Evolutionary conservation across 1,139 yeast species (phyloP).

Genomic region (Chernovozyma sophiae-reginae): DNA sequence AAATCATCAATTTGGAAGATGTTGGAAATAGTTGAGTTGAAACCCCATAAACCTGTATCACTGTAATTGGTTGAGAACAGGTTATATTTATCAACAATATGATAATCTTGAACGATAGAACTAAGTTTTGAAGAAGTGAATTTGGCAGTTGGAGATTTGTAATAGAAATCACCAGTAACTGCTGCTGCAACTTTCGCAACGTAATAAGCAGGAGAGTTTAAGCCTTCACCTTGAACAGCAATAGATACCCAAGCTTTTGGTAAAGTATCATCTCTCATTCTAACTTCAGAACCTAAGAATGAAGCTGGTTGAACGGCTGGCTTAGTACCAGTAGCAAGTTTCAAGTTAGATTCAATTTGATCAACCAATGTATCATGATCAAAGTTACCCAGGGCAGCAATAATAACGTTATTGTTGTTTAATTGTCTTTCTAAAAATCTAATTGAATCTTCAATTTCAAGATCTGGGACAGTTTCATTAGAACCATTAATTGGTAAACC

Average conservation of each 20-base stretch:
- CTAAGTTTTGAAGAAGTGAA: slow-evolving; percentile 86
- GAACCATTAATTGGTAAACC: slow-evolving; percentile 76
- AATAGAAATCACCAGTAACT: slow-evolving; percentile 59
- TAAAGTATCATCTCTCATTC: slow-evolving; percentile 83
- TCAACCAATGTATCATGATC: slow-evolving; percentile 66
- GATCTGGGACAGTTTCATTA: slow-evolving; percentile 52
- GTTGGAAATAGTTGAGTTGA: slow-evolving; percentile 61
- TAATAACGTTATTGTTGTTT: slow-evolving; percentile 59
- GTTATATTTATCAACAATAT: slow-evolving; percentile 63
- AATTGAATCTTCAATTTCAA: slow-evolving; percentile 55
- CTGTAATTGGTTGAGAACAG: slow-evolving; percentile 72
- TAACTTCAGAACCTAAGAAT: slow-evolving; percentile 80
- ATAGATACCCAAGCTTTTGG: slow-evolving; percentile 75
- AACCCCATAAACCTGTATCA: slow-evolving; percentile 83
- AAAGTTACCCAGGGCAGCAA: slow-evolving; percentile 72
- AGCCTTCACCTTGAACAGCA: slow-evolving; percentile 69
- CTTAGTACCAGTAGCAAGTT: slow-evolving; percentile 50
- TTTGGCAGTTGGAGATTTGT: slow-evolving; percentile 49
- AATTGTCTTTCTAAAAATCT: slow-evolving; percentile 55
- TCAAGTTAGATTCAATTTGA: slow-evolving; percentile 50
- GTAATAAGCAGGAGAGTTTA: slow-evolving; percentile 59
- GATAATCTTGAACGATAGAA: slow-evolving; percentile 66
- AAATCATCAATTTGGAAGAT: slow-evolving; percentile 63
- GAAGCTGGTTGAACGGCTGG: slow-evolving; percentile 51
- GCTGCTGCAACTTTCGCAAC: slow-evolving; percentile 72